Evolutionary conservation across 805 yeast genomes (phyloP).

Genomic region (Kazachstania bromeliacearum): DNA sequence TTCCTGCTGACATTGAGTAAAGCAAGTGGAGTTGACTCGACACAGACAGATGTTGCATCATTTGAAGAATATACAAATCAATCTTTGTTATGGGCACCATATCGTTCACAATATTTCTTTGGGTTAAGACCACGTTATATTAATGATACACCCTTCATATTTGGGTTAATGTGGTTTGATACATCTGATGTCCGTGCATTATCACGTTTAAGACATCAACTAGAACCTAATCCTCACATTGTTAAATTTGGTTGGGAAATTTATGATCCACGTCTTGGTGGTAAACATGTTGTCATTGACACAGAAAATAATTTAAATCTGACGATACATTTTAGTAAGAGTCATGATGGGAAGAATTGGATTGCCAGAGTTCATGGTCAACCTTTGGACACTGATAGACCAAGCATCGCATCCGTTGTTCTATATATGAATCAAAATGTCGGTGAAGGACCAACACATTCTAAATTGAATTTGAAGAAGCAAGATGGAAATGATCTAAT

Average conservation of each 20-base stretch:
- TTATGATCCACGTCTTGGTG: constrained; percentile 85
- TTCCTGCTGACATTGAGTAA: too few species aligned
- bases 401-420: constrained; percentile 52
- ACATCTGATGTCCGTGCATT: constrained; percentile 48
- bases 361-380: constrained; percentile 60
- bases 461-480: not conserved
- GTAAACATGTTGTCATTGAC: constrained; percentile 67
- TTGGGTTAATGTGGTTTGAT: constrained; percentile 87
- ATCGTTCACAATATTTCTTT: constrained; percentile 74
- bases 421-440: constrained; percentile 76
- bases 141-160: constrained; percentile 48
- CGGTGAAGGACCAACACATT: constrained; percentile 21
- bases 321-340: constrained; percentile 67
- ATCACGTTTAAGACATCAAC: constrained; percentile 55
- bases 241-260: constrained; percentile 74
- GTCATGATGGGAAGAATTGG: constrained; percentile 67
- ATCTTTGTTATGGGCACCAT: constrained; percentile 84
- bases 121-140: constrained; percentile 67
- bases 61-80: constrained; percentile 34
- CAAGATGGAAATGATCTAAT: constrained; percentile 15
- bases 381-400: constrained; percentile 43
- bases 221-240: constrained; percentile 64
- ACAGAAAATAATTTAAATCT: constrained; percentile 51
- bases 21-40: too few species aligned
- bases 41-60: constrained; percentile 3